Percentiles rank a stretch among this genome's conserved stretches.
Conservation (phyloP, 2,329 filamentous ascomycete genomes). For the Pestalotiopsis sp. region DNA sequence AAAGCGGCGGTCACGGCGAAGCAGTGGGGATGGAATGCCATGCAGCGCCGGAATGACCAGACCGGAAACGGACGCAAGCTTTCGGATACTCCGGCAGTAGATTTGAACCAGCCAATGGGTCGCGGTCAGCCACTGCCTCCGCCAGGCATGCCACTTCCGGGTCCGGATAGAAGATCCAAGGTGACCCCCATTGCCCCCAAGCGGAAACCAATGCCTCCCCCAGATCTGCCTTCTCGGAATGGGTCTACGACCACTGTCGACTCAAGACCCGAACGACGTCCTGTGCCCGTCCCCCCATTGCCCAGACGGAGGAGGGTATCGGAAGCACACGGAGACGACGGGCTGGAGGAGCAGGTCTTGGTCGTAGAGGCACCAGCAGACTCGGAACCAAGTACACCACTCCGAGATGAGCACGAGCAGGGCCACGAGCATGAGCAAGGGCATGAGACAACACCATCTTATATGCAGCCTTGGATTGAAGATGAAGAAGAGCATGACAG, state of each 20-base stretch:
- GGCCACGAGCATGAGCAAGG: background rate
- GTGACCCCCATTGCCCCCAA: slow-evolving; percentile 28
- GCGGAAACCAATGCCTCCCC: slow-evolving; percentile 29
- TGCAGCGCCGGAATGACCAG: slow-evolving; percentile 32
- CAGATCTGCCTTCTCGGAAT: slow-evolving; percentile 24
- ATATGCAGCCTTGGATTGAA: slow-evolving; percentile 32
- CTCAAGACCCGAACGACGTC: slow-evolving; percentile 28
- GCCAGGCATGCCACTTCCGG: slow-evolving; percentile 34
- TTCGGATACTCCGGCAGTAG: slow-evolving; percentile 31
- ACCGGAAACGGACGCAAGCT: slow-evolving; percentile 31
- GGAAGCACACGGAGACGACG: slow-evolving; percentile 26
- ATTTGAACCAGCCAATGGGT: slow-evolving; percentile 37
- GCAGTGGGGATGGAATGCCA: slow-evolving; percentile 35
- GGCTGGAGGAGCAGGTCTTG: slow-evolving; percentile 31
- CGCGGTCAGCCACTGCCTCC: slow-evolving; percentile 36
- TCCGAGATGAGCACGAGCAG: slow-evolving; percentile 16
- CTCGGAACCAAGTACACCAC: slow-evolving; percentile 33
- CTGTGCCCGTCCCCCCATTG: slow-evolving; percentile 29
- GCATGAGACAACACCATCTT: slow-evolving; percentile 19
- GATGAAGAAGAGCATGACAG: slow-evolving; percentile 27
- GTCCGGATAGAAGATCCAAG: slow-evolving; percentile 29
- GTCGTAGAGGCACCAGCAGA: slow-evolving; percentile 34
- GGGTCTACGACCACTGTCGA: slow-evolving; percentile 25
- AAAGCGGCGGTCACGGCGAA: slow-evolving; percentile 36
- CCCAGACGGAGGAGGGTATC: slow-evolving; percentile 34